Conservation (phyloP, 495 filamentous ascomycete species). For the Entonaema liquescens region DNA sequence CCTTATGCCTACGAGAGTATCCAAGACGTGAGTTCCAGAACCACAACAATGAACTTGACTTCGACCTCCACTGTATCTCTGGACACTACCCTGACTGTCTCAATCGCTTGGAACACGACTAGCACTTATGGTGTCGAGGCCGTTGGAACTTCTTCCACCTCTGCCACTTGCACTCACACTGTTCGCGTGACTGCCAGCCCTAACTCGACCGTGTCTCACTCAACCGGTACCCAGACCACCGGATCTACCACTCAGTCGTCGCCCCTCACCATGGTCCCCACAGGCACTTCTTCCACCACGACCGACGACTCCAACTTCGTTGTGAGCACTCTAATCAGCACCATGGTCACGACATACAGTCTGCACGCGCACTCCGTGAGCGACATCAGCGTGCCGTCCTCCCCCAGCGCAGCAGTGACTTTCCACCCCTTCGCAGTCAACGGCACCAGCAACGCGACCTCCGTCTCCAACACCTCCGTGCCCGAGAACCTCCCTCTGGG, state of each 20-base stretch:
- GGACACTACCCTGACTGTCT: constrained; percentile 4
- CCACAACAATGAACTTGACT: not conserved
- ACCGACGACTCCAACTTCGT: constrained; percentile 10
- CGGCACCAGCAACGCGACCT: constrained; percentile 1
- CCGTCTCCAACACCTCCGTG: not conserved
- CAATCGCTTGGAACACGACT: constrained; percentile 1
- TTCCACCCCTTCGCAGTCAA: constrained; percentile 15
- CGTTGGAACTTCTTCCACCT: not conserved
- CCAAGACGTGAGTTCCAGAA: not conserved
- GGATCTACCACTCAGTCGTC: not conserved
- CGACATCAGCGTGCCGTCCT: not conserved
- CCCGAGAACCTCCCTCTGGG: constrained; percentile 11
- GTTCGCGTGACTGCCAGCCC: constrained; percentile 1
- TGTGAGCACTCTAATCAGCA: constrained; percentile 22
- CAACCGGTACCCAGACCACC: constrained; percentile 18
- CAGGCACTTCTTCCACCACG: not conserved
- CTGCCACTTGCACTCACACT: constrained; percentile 3
- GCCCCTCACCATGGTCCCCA: not conserved
- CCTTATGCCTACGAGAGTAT: not conserved
- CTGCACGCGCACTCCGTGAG: constrained; percentile 14
- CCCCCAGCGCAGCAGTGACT: not conserved
- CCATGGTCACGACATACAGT: constrained; percentile 23
- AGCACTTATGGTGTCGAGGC: not conserved
- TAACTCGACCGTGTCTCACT: constrained; percentile 5
- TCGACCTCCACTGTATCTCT: constrained; percentile 6